These are phyloP conservation scores for Kwoniella shandongensis DNA, from an alignment of 768 basidiomycete genomes.

Conservation along the genomic window DNA sequence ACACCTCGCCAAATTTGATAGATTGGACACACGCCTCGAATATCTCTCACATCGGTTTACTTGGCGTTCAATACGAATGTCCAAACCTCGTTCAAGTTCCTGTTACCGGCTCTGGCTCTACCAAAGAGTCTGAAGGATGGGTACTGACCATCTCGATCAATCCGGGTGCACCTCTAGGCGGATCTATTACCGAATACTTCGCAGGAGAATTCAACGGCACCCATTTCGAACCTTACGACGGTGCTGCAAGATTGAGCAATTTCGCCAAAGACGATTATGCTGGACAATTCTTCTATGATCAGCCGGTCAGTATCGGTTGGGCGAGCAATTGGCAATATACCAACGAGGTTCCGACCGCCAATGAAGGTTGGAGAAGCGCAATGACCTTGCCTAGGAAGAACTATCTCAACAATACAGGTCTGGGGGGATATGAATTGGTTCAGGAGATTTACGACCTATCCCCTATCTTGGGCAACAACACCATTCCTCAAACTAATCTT, in stretches of 20 bases:
- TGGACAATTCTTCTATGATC: conserved; percentile 36
- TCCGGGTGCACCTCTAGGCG: conserved; percentile 35
- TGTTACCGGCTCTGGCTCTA: conserved; percentile 10
- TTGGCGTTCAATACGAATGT: conserved; percentile 41
- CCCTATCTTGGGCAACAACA: conserved; percentile 16
- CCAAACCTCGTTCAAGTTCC: conserved; percentile 41
- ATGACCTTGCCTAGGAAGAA: conserved; percentile 40
- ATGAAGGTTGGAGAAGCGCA: conserved; percentile 37
- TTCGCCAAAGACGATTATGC: conserved; percentile 50
- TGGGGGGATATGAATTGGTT: conserved; percentile 25
- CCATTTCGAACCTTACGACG: conserved; percentile 33
- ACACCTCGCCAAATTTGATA: conserved; percentile 40
- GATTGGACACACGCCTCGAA: conserved; percentile 37
- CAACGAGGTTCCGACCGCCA: conserved; percentile 33
- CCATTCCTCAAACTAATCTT: conserved; percentile 3
- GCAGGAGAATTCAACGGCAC: conserved; percentile 40
- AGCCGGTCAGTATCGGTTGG: conserved; percentile 36
- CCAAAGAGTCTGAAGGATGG: conserved; percentile 11
- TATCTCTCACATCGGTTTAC: conserved; percentile 30
- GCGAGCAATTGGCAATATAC: conserved; percentile 46
- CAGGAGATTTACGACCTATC: conserved; percentile 30
- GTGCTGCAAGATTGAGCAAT: conserved; percentile 22
- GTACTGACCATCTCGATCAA: conserved; percentile 31
- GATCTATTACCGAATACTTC: conserved; percentile 39
- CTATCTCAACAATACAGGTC: conserved; percentile 21